Percentiles rank a stretch among this genome's conserved stretches.
Evolutionary conservation across 75 land plant species (phyloP).

Genomic region (Pseudotsuga menziesii): DNA sequence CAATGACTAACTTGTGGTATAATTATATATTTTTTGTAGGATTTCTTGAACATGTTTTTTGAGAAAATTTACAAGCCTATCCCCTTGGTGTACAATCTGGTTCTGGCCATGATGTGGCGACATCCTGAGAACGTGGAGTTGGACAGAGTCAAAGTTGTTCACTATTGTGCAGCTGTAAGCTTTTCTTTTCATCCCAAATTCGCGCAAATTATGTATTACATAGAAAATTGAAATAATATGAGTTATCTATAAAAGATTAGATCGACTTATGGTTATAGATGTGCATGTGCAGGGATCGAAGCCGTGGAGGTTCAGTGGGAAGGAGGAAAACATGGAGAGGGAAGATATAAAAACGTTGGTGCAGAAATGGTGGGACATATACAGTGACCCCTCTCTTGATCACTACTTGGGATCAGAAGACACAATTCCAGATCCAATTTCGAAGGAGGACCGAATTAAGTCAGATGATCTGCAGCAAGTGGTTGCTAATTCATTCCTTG

Average conservation of each 20-base stretch:
- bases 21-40: conserved; percentile 15
- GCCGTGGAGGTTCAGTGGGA: conserved; percentile 63
- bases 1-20: no score
- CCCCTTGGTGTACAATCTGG: conserved; percentile 41
- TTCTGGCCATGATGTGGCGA: conserved; percentile 50
- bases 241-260: no score
- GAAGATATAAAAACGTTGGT: conserved; percentile 58
- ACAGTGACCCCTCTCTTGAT: conserved; percentile 46
- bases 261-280: not conserved
- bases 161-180: conserved; percentile 58
- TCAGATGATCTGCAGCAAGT: not conserved
- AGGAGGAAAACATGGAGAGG: conserved; percentile 65
- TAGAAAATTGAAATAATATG: no score
- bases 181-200: not conserved
- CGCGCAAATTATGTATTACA: no score
- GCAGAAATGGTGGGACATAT: conserved; percentile 57
- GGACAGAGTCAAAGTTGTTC: conserved; percentile 43
- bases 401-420: conserved; percentile 4
- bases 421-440: no score
- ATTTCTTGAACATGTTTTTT: conserved; percentile 61
- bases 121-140: conserved; percentile 55
- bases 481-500: not conserved
- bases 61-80: conserved; percentile 39
- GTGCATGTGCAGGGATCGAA: conserved; percentile 47
- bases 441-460: not conserved